Evolutionary conservation across 1,284 basidiomycete genomes (phyloP).

Genomic region (Cystobasidium sp.): DNA sequence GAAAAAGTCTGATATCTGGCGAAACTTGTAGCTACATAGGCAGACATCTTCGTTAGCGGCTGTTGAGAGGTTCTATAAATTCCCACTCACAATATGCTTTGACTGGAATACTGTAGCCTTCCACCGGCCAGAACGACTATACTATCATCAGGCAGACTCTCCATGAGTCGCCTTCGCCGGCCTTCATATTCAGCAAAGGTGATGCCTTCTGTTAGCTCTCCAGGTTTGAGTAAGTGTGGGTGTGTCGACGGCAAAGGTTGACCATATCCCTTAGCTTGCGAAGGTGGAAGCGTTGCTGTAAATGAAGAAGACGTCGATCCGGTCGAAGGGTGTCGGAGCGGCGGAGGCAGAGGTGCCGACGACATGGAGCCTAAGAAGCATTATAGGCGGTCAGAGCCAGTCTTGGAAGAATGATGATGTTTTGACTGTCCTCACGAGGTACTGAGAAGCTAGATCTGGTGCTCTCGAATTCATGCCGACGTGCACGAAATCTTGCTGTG

Average conservation of each 20-base stretch:
- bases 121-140: conserved; percentile 80
- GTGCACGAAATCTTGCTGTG: conserved; percentile 13
- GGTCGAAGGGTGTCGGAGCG: conserved; percentile 29
- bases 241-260: conserved; percentile 78
- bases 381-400: too few relatives aligned
- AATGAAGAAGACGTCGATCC: conserved; percentile 9
- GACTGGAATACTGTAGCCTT: conserved; percentile 83
- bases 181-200: conserved; percentile 77
- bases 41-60: not conserved
- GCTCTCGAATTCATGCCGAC: not conserved
- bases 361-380: too few relatives aligned
- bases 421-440: not conserved
- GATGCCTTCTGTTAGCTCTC: conserved; percentile 86
- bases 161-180: conserved; percentile 75
- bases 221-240: conserved; percentile 71
- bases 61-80: conserved; percentile 47
- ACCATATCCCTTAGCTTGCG: conserved; percentile 61
- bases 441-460: not conserved
- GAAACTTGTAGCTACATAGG: conserved; percentile 82
- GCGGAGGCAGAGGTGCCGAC: conserved; percentile 34
- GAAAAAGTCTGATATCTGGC: conserved; percentile 89
- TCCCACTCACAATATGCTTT: conserved; percentile 64
- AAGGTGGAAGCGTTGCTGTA: conserved; percentile 16
- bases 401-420: too few relatives aligned
- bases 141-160: conserved; percentile 73